phyloP scores from a whole-genome alignment of 805 yeast genomes.

The Wickerhamomyces silvicola region DNA sequence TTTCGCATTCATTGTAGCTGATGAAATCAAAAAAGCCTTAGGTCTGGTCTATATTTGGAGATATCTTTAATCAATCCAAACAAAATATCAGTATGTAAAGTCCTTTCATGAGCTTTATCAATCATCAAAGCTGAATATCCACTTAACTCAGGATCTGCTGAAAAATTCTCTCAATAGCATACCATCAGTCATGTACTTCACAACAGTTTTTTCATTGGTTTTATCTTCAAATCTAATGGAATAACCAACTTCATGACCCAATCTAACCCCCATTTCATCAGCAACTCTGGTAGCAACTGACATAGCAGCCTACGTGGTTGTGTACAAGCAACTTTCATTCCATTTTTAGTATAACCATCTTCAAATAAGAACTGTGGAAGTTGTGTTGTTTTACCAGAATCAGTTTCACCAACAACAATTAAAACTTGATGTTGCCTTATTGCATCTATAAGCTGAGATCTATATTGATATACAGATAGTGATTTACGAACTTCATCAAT shows the following conservation, averaged over 20 bases:
- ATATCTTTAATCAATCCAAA: constrained; percentile 77
- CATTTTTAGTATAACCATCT: constrained; percentile 62
- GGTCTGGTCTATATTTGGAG: constrained; percentile 52
- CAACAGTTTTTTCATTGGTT: constrained; percentile 54
- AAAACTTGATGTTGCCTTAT: constrained; percentile 58
- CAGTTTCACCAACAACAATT: constrained; percentile 81
- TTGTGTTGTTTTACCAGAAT: constrained; percentile 94
- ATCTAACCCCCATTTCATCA: constrained; percentile 70
- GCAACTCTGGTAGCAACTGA: constrained; percentile 90
- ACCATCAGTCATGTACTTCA: constrained; percentile 96
- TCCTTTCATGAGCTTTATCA: constrained; percentile 97
- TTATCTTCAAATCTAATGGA: constrained; percentile 81
- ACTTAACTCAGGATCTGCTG: constrained; percentile 61
- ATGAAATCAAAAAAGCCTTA: constrained; percentile 75
- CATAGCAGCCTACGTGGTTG: constrained; percentile 95
- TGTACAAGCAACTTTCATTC: constrained; percentile 73
- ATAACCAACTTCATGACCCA: constrained; percentile 91
- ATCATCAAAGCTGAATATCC: constrained; percentile 80
- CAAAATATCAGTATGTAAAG: constrained; percentile 81
- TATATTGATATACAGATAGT: constrained; percentile 67
- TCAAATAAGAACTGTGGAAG: constrained; percentile 82
- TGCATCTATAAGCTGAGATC: constrained; percentile 54
- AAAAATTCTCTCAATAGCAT: constrained; percentile 83
- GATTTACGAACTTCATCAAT: constrained; percentile 44
- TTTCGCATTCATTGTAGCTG: constrained; percentile 91